Base-by-base conservation (phyloP, 148 eudicot genomes). In the Heliosperma pusillum region DNA sequence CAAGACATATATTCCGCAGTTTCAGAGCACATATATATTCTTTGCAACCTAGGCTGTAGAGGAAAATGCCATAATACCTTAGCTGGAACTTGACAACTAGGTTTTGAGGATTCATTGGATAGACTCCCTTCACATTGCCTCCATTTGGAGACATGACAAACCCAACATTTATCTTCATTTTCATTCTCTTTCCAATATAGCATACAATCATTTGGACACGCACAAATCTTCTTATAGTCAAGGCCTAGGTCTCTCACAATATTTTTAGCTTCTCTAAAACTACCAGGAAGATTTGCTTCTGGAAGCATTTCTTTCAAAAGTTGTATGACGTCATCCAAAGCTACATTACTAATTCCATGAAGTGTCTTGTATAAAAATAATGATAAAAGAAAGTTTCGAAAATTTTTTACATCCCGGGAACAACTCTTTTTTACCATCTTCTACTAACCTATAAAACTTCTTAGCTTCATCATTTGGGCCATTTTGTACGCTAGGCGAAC, bases 321-420 rank as follows among this genome's bases (percentile, higher is more conserved):
- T n/a, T n/a, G n/a, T n/a, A n/a, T n/a, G n/a, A n/a, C n/a, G n/a
- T n/a, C n/a, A n/a, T 3, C 20, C n/a, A 67, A 67, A 5, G 70
- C 47, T 11, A 16, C 45, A 40, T 67, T 67, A 36, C 24, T 67
- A 2, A 40, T 10, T 17, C 70, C 50, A 67, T 40, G 70, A 15
- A 10, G 5, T 17, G 45, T 16, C 19, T 65, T 65, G 11, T 27
- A 65, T 10, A 65, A 10, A 19, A 24, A 36, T 5, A 58, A 71
- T 53, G n/a, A 55, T 71, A 15, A 50, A 71, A 13, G 74, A 71
- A 2, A 71, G 62, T 52, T 50, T 52, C 0, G 74, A 71, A 52
- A 73, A 73, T 2, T 36, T 59, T n/a, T 73, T 60, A 36, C 76
- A 73, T 1, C 76, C 53, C 16, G 52, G 66, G n/a, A 22, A 50